Base-by-base conservation (phyloP, 169 alveolate species). In the Plasmodium reichenowi region DNA sequence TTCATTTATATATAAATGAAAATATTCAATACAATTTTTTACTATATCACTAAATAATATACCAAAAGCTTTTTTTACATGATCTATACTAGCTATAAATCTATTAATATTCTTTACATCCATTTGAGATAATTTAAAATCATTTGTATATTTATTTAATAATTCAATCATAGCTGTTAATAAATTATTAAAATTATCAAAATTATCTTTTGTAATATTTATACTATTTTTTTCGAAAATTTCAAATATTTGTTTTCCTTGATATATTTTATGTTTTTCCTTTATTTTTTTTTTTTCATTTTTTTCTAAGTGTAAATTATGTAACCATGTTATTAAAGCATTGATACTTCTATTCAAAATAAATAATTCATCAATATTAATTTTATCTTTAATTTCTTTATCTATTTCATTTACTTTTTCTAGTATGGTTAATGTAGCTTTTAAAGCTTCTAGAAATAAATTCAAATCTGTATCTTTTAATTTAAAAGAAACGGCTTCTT, bases 401-500 rank as follows among this genome's bases (percentile, higher is more conserved):
- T 85, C 92, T 10, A 70, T 54, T 56, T 70, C 91, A 12, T 85
- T 85, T 20, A 85, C 92, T 24, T 85, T 85, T 5, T 85, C 87
- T 24, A 71, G 6, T 12, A 85, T 56, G 5, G 64, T 85, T 59
- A 85, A 20, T 12, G 92, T 85, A 58, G 85, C 88, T 50, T 88
- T 78, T 26, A 93, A 88, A 7, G 92, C 88, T 48, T 93, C 93
- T 71, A 87, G 71, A 72, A 92, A 93, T 47, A 93, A 78, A 43
- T 91, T 91, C 52, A 93, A 74, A 62, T 93, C 94, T 9, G 93
- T 63, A 67, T 93, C 95, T 76, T 87, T 88, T 29, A 94, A 54
- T 58, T 75, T 83, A 72, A 94, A 96, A 0, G 97, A 94, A 24
- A 93, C 95, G 2, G 97, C 98, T 17, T 89, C 96, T 80, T 96